Conservation (phyloP, 306 rosid species). For the Inga laurina region DNA sequence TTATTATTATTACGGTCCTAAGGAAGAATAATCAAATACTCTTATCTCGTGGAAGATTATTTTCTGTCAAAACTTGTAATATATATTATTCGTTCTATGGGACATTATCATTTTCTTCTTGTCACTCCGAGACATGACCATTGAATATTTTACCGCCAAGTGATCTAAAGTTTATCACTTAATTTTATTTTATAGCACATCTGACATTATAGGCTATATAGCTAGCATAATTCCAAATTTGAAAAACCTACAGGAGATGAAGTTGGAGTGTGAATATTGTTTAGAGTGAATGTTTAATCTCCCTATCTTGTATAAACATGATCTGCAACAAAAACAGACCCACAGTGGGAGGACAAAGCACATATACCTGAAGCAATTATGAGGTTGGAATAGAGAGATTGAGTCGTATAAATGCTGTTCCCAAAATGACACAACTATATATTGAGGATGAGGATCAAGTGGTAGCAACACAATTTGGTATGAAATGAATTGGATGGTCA, state of each 20-base stretch:
- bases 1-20: neutral
- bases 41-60: neutral
- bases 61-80: neutral
- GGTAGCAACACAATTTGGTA: neutral
- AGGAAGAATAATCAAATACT: neutral
- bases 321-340: neutral
- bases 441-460: constrained; percentile 3
- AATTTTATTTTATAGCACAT: neutral
- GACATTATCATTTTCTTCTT: neutral
- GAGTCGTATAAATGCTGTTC: neutral
- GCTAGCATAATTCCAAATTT: neutral
- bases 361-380: neutral
- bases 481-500: neutral
- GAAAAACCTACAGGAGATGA: neutral
- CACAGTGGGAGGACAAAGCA: neutral
- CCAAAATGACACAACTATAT: neutral
- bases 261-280: neutral
- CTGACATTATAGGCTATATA: neutral
- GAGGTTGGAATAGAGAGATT: neutral
- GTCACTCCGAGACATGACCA: neutral
- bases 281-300: neutral
- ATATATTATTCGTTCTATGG: neutral
- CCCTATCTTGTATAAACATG: neutral
- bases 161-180: neutral
- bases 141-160: neutral